Conservation (phyloP, 192 early-diverging fungal species). For the Rhizoclosmatium globosum region DNA sequence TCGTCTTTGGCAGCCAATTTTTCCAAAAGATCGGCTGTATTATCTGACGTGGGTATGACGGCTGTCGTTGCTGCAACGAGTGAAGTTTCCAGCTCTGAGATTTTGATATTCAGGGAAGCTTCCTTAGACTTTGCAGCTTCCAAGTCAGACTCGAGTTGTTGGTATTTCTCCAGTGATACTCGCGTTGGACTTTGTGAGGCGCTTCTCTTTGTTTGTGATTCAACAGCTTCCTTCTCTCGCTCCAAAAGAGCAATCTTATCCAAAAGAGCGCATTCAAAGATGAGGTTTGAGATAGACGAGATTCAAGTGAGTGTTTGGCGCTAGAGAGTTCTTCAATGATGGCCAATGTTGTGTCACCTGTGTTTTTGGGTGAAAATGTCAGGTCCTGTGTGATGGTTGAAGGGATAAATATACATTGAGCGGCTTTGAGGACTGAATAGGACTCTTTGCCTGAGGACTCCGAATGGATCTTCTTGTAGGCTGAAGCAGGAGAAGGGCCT, state of each 20-base stretch:
- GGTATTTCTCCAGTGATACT: not conserved
- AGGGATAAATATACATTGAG: too few species aligned
- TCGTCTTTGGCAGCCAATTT: not conserved
- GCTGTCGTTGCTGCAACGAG: not conserved
- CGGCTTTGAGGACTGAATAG: too few species aligned
- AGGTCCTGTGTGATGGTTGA: too few species aligned
- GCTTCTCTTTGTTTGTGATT: not conserved
- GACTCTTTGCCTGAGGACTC: too few species aligned
- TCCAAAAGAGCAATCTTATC: constrained; percentile 7
- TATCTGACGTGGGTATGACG: not conserved
- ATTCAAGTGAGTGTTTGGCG: constrained; percentile 8
- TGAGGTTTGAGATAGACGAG: not conserved
- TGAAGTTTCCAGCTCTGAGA: not conserved
- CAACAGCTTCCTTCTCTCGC: not conserved
- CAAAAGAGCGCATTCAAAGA: constrained; percentile 14
- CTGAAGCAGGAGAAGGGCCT: too few species aligned
- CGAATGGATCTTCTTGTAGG: too few species aligned
- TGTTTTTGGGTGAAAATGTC: too few species aligned
- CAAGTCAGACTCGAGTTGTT: not conserved
- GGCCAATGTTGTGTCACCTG: not conserved
- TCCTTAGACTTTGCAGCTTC: not conserved
- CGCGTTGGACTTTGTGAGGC: not conserved
- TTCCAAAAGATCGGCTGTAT: not conserved
- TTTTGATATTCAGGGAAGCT: not conserved
- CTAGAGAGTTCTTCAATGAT: constrained; percentile 9